These are phyloP conservation scores for Lagenaria siceraria DNA, from an alignment of 306 rosid species.

Conservation along the genomic window DNA sequence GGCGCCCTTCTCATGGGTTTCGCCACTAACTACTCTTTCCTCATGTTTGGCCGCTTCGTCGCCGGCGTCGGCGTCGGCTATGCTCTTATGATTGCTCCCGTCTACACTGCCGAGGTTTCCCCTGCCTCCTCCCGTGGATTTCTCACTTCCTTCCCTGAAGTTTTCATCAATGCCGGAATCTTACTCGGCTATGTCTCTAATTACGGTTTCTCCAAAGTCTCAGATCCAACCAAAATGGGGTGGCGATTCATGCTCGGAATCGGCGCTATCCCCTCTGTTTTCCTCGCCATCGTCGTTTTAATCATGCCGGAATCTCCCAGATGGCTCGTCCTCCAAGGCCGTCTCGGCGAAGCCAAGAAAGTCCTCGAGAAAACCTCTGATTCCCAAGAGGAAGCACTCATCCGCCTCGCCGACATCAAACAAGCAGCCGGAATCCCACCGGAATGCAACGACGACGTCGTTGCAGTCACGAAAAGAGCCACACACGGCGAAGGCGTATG, in stretches of 20 bases:
- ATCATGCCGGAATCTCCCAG: conserved; percentile 67
- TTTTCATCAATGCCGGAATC: conserved; percentile 42
- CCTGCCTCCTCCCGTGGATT: not conserved
- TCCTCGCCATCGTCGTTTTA: conserved; percentile 25
- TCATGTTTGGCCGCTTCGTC: conserved; percentile 3
- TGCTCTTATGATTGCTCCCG: conserved; percentile 1
- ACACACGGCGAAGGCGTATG: conserved; percentile 35
- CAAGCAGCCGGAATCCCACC: conserved; percentile 37
- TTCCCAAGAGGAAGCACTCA: conserved; percentile 33
- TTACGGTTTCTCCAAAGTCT: conserved; percentile 38
- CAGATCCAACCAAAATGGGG: conserved; percentile 11
- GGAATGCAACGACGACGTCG: conserved; percentile 26
- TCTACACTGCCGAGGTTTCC: conserved; percentile 3
- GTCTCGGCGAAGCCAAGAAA: conserved; percentile 36
- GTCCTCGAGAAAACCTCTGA: conserved; percentile 49
- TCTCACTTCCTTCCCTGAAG: conserved; percentile 10
- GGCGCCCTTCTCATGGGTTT: conserved; percentile 1
- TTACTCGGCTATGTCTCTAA: conserved; percentile 40
- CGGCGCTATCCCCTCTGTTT: conserved; percentile 33
- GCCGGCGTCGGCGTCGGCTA: conserved; percentile 3
- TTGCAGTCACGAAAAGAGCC: not conserved
- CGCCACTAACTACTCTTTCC: not conserved
- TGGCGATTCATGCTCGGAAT: conserved; percentile 67
- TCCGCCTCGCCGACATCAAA: conserved; percentile 41
- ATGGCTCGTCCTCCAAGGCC: conserved; percentile 62